Base-by-base conservation (phyloP, 306 rosid genomes). In the Sicyos baderoa region DNA sequence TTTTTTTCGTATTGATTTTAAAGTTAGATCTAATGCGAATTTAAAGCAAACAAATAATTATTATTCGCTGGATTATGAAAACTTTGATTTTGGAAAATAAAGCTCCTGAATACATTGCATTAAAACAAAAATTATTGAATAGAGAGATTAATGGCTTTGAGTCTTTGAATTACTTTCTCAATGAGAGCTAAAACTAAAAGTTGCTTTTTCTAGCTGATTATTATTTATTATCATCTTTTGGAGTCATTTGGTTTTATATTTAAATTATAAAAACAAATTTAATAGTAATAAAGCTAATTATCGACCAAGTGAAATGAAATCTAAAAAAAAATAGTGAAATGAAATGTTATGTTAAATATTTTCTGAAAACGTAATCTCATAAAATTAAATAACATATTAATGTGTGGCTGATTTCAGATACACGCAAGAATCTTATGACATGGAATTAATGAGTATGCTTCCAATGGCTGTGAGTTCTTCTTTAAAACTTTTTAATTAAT, bases 401-500 rank as follows among this genome's bases (percentile, higher is more conserved):
- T 37, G 9, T 1, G 25, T n/a, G 49, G 49, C 3, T 59, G 42
- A 32, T 59, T n/a, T 60, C 8, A 60, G 23, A 6, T 32, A 7
- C 13, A 60, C 66, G 47, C 66, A 60, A 32, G 22, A 60, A 9
- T 29, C 58, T 54, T 15, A 29, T 7, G 65, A 16, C 13, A 8
- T 15, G 65, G 22, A 59, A 59, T 59, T 59, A 59, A 16, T 59
- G 45, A 59, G 25, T 58, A 29, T 59, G 49, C 49, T 61, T 35
- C 25, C 3, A 4, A 8, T 35, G 15, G 19, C 3, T 17, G 8
- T 7, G 6, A 60, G 4, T 25, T 25, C 29, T 9, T 25, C 12
- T 19, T 11, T 54, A 54, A 19, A 59, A 14, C 22, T 58, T n/a
- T n/a, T 60, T 4, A 32, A 3, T 32, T 32, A 35, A 60, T 60